Conservation (phyloP, 2,329 filamentous ascomycete species). For the Polytolypa hystricis region DNA sequence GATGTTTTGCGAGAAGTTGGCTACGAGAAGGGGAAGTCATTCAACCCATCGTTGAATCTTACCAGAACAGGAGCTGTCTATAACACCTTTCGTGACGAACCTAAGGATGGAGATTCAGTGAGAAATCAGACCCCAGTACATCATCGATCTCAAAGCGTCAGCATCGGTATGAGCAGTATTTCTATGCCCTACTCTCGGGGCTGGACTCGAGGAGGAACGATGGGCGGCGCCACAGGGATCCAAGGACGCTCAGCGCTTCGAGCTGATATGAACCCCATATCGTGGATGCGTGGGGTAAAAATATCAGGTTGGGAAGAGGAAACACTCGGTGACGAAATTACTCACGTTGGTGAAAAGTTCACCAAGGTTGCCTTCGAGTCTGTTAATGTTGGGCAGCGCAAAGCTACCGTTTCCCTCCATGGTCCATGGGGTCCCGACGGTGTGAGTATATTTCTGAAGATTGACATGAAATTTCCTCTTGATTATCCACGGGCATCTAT, state of each 20-base stretch:
- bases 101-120: background rate
- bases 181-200: constrained; percentile 42
- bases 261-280: constrained; percentile 47
- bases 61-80: constrained; percentile 79
- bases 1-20: constrained; percentile 58
- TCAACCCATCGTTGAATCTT: constrained; percentile 54
- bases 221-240: constrained; percentile 38
- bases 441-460: constrained; percentile 43
- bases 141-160: constrained; percentile 20
- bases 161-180: constrained; percentile 38
- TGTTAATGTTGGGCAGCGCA: constrained; percentile 44
- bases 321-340: constrained; percentile 50
- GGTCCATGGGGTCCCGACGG: constrained; percentile 48
- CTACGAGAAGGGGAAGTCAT: constrained; percentile 56
- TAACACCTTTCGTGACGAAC: constrained; percentile 62
- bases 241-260: constrained; percentile 37
- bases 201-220: constrained; percentile 35
- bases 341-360: constrained; percentile 49
- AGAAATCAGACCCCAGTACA: constrained; percentile 7
- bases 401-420: constrained; percentile 45
- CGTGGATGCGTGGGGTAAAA: constrained; percentile 56
- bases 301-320: constrained; percentile 45
- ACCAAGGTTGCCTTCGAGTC: constrained; percentile 50
- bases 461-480: constrained; percentile 47
- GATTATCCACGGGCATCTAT: constrained; percentile 43